phyloP scores from a whole-genome alignment of 495 filamentous ascomycete genomes.

The Venustampulla echinocandica region DNA sequence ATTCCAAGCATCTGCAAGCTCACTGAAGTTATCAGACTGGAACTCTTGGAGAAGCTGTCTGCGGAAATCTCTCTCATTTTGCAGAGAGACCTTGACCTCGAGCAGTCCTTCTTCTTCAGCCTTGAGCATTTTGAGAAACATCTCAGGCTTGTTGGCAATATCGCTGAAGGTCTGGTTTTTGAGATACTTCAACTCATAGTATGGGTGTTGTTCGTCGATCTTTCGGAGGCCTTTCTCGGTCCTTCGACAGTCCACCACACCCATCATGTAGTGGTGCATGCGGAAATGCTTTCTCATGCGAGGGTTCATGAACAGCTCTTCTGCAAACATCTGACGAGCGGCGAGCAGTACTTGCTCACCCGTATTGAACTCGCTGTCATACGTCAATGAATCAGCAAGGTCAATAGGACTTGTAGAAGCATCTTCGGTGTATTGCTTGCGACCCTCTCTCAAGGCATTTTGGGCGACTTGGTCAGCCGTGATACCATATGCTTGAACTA shows the following conservation, averaged over 20 bases:
- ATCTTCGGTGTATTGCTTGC: slow-evolving; percentile 77
- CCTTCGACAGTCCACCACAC: slow-evolving; percentile 73
- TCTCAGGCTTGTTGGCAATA: slow-evolving; percentile 72
- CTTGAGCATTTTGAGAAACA: slow-evolving; percentile 91
- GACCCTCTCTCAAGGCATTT: slow-evolving; percentile 70
- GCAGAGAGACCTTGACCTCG: slow-evolving; percentile 69
- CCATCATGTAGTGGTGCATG: slow-evolving; percentile 69
- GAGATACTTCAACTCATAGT: slow-evolving; percentile 97
- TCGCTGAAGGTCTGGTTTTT: slow-evolving; percentile 74
- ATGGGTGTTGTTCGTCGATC: slow-evolving; percentile 92
- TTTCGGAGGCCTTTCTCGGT: slow-evolving; percentile 91
- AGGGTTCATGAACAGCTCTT: slow-evolving; percentile 82
- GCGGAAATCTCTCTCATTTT: slow-evolving; percentile 64
- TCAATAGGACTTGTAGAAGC: slow-evolving; percentile 66
- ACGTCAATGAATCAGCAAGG: slow-evolving; percentile 67
- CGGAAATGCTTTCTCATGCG: slow-evolving; percentile 85
- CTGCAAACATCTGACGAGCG: slow-evolving; percentile 79
- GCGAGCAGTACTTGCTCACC: slow-evolving; percentile 65
- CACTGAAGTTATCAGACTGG: slow-evolving; percentile 87
- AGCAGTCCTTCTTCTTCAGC: slow-evolving; percentile 89
- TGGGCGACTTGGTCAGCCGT: slow-evolving; percentile 77
- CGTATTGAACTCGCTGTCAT: slow-evolving; percentile 65
- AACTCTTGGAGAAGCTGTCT: slow-evolving; percentile 70
- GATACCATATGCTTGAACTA: slow-evolving; percentile 87
- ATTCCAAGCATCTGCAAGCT: slow-evolving; percentile 94